These are phyloP conservation scores for Fusarium sp. DNA, from an alignment of 2,329 filamentous ascomycete species.

Conservation along the genomic window DNA sequence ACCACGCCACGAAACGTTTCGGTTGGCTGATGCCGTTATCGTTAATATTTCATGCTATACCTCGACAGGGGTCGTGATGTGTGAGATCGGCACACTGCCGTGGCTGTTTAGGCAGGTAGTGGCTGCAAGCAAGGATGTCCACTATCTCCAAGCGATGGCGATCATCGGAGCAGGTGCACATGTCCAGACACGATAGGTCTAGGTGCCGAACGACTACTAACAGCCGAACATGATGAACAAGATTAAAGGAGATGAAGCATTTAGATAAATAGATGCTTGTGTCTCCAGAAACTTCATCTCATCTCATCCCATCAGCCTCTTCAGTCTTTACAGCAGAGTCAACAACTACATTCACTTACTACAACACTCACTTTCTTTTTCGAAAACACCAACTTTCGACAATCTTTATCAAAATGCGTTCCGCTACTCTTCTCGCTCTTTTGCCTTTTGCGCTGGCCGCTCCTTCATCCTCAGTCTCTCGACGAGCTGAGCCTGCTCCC, in stretches of 20 bases:
- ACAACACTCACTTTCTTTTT: slow-evolving; percentile 10
- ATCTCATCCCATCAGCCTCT: slow-evolving; percentile 33
- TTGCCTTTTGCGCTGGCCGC: slow-evolving; percentile 49
- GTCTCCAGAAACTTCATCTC: neutral
- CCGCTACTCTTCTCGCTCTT: slow-evolving; percentile 49
- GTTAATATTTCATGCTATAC: slow-evolving; percentile 35
- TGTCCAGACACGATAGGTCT: slow-evolving; percentile 25
- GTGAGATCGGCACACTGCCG: slow-evolving; percentile 17
- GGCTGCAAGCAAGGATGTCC: slow-evolving; percentile 15
- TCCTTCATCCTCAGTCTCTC: slow-evolving; percentile 36
- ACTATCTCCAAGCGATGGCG: slow-evolving; percentile 25
- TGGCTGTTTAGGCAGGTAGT: slow-evolving; percentile 37
- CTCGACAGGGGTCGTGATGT: slow-evolving; percentile 8
- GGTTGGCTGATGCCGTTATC: slow-evolving; percentile 21
- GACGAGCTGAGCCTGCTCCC: slow-evolving; percentile 51
- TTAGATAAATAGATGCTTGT: slow-evolving; percentile 34
- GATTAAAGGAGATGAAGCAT: slow-evolving; percentile 9
- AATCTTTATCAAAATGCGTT: slow-evolving; percentile 46
- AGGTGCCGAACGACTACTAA: slow-evolving; percentile 19
- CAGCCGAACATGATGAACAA: slow-evolving; percentile 1
- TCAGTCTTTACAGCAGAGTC: slow-evolving; percentile 21
- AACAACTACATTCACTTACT: slow-evolving; percentile 21
- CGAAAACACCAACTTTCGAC: slow-evolving; percentile 6
- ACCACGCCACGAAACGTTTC: neutral
- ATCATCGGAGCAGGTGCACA: slow-evolving; percentile 30